Conservation (phyloP, 176 grass and related monocot species). For the Lolium multiflorum region DNA sequence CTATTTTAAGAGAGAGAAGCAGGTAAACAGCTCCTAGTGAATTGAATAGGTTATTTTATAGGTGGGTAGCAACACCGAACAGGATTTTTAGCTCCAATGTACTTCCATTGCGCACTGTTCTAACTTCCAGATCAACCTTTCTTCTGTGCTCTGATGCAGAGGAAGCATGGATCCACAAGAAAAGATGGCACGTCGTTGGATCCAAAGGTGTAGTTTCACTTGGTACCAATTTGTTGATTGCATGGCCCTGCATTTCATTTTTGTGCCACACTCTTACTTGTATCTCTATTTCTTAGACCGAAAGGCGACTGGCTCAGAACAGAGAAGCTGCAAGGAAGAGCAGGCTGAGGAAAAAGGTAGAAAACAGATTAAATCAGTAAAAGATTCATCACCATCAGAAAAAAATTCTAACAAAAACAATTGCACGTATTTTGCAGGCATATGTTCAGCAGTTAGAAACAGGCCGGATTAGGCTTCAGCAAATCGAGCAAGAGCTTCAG, state of each 20-base stretch:
- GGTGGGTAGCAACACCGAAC: conserved; percentile 14
- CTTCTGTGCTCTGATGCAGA: conserved; percentile 59
- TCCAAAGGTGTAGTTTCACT: conserved; percentile 68
- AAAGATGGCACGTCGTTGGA: conserved; percentile 71
- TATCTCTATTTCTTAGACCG: conserved; percentile 54
- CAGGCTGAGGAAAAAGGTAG: conserved; percentile 94
- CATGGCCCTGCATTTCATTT: conserved; percentile 5
- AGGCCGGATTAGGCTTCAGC: conserved; percentile 85
- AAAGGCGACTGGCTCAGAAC: conserved; percentile 92
- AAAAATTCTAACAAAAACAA: conserved; percentile 15
- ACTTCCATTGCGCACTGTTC: conserved; percentile 28
- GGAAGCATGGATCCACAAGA: conserved; percentile 65
- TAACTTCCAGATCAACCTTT: conserved; percentile 24
- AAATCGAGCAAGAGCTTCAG: conserved; percentile 86
- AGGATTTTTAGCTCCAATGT: conserved; percentile 41
- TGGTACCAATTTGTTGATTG: conserved; percentile 32
- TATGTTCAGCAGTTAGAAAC: conserved; percentile 96
- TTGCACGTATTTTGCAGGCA: conserved; percentile 45
- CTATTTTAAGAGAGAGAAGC: conserved; percentile 15
- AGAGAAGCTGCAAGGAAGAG: conserved; percentile 99
- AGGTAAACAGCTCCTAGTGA: conserved; percentile 34
- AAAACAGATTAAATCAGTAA: background rate
- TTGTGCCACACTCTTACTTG: conserved; percentile 36
- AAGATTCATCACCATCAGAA: background rate
- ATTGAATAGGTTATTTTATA: conserved; percentile 35